Conservation (phyloP, 192 early-diverging fungal species). For the Linnemannia schmuckeri region DNA sequence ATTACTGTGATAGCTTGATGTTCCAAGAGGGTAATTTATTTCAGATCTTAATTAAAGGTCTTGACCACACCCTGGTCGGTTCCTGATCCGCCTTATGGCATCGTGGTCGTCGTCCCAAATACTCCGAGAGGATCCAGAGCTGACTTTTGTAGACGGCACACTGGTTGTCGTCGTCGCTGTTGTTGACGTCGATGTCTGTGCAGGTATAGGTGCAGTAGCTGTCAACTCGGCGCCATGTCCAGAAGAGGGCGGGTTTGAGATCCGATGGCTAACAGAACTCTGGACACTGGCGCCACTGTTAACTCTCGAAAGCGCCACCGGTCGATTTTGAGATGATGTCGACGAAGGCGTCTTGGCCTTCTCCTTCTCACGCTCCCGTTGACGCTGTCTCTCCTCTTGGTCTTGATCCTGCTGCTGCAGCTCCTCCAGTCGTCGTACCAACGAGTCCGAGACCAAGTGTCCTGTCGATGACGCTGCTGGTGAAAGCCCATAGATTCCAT, state of each 20-base stretch:
- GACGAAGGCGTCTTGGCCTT: background rate
- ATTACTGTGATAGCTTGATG: too few species aligned
- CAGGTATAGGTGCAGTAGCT: background rate
- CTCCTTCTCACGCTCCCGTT: slow-evolving; percentile 23
- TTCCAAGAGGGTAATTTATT: too few species aligned
- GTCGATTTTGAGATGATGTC: slow-evolving; percentile 8
- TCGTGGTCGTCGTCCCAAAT: slow-evolving; percentile 41
- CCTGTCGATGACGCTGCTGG: slow-evolving; percentile 1
- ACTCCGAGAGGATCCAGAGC: background rate
- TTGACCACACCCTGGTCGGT: slow-evolving; percentile 29
- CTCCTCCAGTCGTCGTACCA: slow-evolving; percentile 44
- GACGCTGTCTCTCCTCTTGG: slow-evolving; percentile 28
- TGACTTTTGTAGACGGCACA: background rate
- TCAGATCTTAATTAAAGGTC: slow-evolving; percentile 11
- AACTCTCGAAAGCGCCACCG: slow-evolving; percentile 28
- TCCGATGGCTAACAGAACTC: slow-evolving; percentile 18
- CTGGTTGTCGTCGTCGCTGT: background rate
- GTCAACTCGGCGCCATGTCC: slow-evolving; percentile 18
- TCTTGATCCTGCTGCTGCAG: slow-evolving; percentile 51
- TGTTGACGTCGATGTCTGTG: background rate
- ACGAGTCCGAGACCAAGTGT: slow-evolving; percentile 38
- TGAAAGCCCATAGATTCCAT: background rate
- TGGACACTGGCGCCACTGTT: slow-evolving; percentile 51
- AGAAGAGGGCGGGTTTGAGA: background rate
- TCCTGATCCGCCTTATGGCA: slow-evolving; percentile 21